phyloP scores from a whole-genome alignment of 495 filamentous ascomycete genomes.

The Staphylotrichum tortipilum region DNA sequence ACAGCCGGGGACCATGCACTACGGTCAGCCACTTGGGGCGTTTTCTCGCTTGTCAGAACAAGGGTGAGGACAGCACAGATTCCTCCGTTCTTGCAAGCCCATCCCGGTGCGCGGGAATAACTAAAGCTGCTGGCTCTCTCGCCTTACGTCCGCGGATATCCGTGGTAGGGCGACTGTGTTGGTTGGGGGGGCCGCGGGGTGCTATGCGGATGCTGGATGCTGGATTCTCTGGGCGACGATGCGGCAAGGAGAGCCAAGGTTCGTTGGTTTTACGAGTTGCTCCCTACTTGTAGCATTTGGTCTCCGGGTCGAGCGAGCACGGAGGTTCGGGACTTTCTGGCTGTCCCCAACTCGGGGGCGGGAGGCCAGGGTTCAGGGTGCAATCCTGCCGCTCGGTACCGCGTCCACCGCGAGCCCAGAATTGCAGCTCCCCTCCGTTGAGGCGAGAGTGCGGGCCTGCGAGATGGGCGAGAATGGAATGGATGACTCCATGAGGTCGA shows the following conservation, averaged over 20 bases:
- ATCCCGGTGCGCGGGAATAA: conserved; percentile 2
- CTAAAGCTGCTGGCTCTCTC: neutral
- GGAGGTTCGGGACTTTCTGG: neutral
- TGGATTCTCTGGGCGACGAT: too few relatives aligned
- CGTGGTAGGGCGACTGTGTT: neutral
- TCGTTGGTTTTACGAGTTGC: too few relatives aligned
- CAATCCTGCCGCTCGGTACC: neutral
- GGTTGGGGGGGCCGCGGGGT: too few relatives aligned
- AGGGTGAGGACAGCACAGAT: neutral
- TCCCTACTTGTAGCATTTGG: too few relatives aligned
- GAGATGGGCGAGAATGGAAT: too few relatives aligned
- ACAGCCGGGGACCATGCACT: neutral
- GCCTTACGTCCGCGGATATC: neutral
- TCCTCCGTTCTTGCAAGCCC: neutral
- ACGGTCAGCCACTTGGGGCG: neutral
- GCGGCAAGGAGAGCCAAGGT: too few relatives aligned
- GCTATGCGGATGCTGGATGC: too few relatives aligned
- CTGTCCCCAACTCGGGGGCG: too few relatives aligned
- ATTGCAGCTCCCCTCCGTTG: too few relatives aligned
- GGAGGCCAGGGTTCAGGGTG: neutral
- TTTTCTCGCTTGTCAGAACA: neutral
- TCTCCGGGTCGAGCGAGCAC: neutral
- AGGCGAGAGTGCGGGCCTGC: too few relatives aligned
- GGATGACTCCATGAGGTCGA: neutral
- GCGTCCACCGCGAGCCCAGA: neutral